phyloP scores from a whole-genome alignment of 176 grass and related monocot species.

The Dendrocalamus sinicus region DNA sequence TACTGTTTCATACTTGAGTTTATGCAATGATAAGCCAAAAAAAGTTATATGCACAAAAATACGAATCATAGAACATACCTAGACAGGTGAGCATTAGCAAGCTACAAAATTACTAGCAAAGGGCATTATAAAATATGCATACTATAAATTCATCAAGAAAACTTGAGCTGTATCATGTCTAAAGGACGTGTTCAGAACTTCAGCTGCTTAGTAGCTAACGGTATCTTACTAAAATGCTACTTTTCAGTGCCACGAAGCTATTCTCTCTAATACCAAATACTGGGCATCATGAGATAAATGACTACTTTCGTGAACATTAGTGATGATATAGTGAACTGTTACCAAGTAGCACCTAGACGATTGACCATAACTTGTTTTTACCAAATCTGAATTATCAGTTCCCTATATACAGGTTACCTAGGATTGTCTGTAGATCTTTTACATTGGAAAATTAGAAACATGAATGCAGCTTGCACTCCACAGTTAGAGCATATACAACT shows the following conservation, averaged over 20 bases:
- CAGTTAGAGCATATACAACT: constrained; percentile 20
- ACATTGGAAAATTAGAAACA: not conserved
- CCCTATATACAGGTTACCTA: not conserved
- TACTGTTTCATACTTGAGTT: constrained; percentile 24
- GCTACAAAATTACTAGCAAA: constrained; percentile 21
- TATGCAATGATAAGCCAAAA: constrained; percentile 35
- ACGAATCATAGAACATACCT: not conserved
- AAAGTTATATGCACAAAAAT: not conserved
- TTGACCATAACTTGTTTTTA: constrained; percentile 9
- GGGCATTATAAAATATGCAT: not conserved
- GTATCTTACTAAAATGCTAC: constrained; percentile 9
- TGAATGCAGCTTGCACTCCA: not conserved
- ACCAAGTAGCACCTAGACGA: not conserved
- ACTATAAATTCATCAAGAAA: not conserved
- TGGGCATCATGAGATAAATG: not conserved
- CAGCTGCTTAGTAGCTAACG: not conserved
- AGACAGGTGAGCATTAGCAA: constrained; percentile 19
- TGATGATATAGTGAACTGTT: not conserved
- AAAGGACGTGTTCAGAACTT: not conserved
- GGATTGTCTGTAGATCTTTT: not conserved
- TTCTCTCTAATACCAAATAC: constrained; percentile 4
- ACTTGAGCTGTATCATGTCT: constrained; percentile 15
- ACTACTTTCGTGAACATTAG: not conserved
- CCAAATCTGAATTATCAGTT: constrained; percentile 16
- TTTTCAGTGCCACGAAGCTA: constrained; percentile 28